Conservation (phyloP, 345 rosid genomes). For the Lepidium sativum region DNA sequence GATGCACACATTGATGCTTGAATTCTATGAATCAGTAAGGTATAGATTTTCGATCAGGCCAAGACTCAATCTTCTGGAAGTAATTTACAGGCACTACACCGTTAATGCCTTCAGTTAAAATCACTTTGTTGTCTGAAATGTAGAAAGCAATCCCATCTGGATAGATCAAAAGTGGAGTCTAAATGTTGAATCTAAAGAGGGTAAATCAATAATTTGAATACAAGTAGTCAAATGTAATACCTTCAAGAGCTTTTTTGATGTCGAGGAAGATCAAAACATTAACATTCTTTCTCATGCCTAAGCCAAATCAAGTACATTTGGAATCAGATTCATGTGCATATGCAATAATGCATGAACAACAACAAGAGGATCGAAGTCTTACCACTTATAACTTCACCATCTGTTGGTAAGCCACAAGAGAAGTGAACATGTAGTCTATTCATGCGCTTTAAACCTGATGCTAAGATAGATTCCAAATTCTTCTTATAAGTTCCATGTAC, state of each 20-base stretch:
- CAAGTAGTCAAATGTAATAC: conserved; percentile 23
- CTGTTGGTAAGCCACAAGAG: conserved; percentile 74
- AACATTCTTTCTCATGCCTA: conserved; percentile 76
- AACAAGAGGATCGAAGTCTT: conserved; percentile 8
- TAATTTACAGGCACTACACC: conserved; percentile 67
- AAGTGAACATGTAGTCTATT: conserved; percentile 82
- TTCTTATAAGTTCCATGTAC: conserved; percentile 84
- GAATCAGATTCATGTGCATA: not conserved
- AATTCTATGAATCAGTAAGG: conserved; percentile 27
- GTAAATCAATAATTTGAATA: not conserved
- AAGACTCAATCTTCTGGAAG: conserved; percentile 68
- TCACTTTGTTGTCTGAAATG: conserved; percentile 80
- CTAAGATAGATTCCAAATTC: conserved; percentile 65
- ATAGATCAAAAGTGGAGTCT: not conserved
- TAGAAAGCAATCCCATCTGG: conserved; percentile 80
- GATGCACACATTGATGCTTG: too few relatives aligned
- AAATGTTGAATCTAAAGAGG: not conserved
- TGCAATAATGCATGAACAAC: not conserved
- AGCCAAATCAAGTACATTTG: not conserved
- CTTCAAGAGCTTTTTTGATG: conserved; percentile 77
- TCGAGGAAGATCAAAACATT: conserved; percentile 65
- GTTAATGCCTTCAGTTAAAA: conserved; percentile 80
- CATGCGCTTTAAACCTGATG: conserved; percentile 76
- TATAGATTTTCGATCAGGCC: conserved; percentile 56
- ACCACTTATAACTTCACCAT: conserved; percentile 84